Evolutionary conservation across 306 rosid species (phyloP), one percentile per base, ranked within the genome.

Genomic region (Vicia faba): DNA sequence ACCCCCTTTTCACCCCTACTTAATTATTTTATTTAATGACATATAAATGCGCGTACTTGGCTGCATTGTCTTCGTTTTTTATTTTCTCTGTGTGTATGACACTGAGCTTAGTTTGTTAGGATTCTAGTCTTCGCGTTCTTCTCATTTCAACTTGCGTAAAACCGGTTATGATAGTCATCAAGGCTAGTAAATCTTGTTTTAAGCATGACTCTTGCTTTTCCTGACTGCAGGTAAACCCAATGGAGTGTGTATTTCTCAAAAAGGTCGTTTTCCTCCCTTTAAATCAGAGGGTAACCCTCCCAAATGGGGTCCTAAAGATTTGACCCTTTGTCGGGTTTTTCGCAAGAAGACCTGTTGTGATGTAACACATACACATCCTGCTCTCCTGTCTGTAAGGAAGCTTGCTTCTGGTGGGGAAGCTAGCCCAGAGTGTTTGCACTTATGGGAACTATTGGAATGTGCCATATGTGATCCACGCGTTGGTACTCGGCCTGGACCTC

Each of bases 371-470:
- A 93, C 97, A 26, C 81, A 93, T 73, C 95, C 93, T 58, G 95
- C 96, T 2, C 75, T 89, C 45, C 72, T 93, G 31, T 70, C 92
- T 19, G 78, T 88, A 57, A 81, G 98, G 79, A 90, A 77, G 75
- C 86, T 93, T 78, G 91, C 87, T 71, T 88, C 95, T 46, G 54
- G 87, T 1, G 98, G 98, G 62, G 98, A 93, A 76, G 97, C 87
- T 71, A 81, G 71, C 71, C 80, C 64, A 33, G 97, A 93, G 46
- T 93, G 98, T 80, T 75, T 93, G 95, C 79, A 88, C 33, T 79
- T 93, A 63, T 93, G 96, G 96, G 98, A 93, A 72, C 80, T 93
- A 18, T 74, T 93, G 84, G 98, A 93, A 75, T 93, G 98, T 59
- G 83, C 97, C 33, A 82, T 92, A 68, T 92, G 98, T 44, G 91